Percentiles rank a stretch among this genome's conserved stretches.
These are phyloP conservation scores for Zygnema cylindricum DNA, from an alignment of 139 green algal genomes.

Conservation along the genomic window DNA sequence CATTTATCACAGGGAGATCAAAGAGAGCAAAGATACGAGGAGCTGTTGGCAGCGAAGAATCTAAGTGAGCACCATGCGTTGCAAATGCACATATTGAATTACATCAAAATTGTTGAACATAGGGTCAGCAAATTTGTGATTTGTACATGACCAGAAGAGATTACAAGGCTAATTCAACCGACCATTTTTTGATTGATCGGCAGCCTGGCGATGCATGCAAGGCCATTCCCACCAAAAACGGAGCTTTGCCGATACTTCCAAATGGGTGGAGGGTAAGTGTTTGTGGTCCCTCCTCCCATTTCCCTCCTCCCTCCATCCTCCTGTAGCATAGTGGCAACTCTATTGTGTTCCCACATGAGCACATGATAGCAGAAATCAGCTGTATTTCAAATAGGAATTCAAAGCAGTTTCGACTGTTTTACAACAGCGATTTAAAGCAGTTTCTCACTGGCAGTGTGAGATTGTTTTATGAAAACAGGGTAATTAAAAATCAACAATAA, in stretches of 20 bases:
- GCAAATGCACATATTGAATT: too few species aligned
- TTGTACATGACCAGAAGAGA: too few species aligned
- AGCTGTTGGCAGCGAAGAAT: background rate
- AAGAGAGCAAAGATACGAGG: background rate
- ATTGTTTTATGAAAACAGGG: background rate
- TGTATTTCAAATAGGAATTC: background rate
- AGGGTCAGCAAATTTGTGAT: too few species aligned
- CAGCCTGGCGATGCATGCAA: background rate
- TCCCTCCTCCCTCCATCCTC: too few species aligned
- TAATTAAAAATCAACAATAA: too few species aligned
- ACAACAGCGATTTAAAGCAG: background rate
- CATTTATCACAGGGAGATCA: background rate
- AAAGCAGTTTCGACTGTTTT: background rate
- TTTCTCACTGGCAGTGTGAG: background rate
- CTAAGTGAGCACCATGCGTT: background rate
- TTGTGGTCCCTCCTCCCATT: background rate
- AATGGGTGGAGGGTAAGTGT: constrained; percentile 49
- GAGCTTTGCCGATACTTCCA: constrained; percentile 40
- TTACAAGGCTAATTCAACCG: too few species aligned
- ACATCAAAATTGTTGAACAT: too few species aligned
- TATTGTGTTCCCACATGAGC: too few species aligned
- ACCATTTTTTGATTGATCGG: too few species aligned
- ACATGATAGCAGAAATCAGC: too few species aligned
- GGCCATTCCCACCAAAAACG: constrained; percentile 16
- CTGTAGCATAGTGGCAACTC: too few species aligned